Conservation (phyloP, 108 stramenopile species). For the Fragilaria crotonensis region DNA sequence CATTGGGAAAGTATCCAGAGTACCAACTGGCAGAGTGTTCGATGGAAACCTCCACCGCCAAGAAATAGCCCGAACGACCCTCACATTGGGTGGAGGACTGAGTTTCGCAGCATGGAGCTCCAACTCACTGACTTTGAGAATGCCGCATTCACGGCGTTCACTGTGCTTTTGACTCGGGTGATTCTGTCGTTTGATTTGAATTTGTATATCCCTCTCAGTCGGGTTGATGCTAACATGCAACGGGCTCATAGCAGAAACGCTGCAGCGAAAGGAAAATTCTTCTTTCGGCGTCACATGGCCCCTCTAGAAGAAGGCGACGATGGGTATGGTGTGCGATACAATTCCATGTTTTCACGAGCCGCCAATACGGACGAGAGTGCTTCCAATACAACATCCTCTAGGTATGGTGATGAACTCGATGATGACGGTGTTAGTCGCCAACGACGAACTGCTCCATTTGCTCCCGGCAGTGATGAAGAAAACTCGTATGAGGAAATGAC, state of each 20-base stretch:
- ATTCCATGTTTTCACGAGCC: slow-evolving; percentile 70
- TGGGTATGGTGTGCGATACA: slow-evolving; percentile 76
- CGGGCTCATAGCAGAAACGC: slow-evolving; percentile 90
- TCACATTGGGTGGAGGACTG: slow-evolving; percentile 97
- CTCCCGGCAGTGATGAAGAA: slow-evolving; percentile 72
- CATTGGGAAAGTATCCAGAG: slow-evolving; percentile 98
- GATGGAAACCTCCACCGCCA: slow-evolving; percentile 99
- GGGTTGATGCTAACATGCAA: slow-evolving; percentile 98
- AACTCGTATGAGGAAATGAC: slow-evolving; percentile 95
- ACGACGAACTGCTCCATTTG: slow-evolving; percentile 49
- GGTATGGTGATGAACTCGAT: slow-evolving; percentile 17
- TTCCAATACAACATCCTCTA: slow-evolving; percentile 6
- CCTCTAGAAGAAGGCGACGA: slow-evolving; percentile 84
- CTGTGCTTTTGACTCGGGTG: slow-evolving; percentile 89
- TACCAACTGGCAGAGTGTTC: slow-evolving; percentile 98
- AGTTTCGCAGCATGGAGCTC: slow-evolving; percentile 98
- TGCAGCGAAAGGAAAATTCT: slow-evolving; percentile 83
- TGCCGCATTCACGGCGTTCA: slow-evolving; percentile 95
- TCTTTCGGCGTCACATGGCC: slow-evolving; percentile 92
- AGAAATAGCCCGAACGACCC: slow-evolving; percentile 79
- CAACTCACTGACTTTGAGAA: slow-evolving; percentile 99
- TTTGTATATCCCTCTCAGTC: slow-evolving; percentile 92
- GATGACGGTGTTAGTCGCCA: slow-evolving; percentile 54
- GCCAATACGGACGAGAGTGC: slow-evolving; percentile 28
- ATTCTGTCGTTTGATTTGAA: slow-evolving; percentile 98